Conservation (phyloP, 73 alveolate species). For the Breviolum minutum region DNA sequence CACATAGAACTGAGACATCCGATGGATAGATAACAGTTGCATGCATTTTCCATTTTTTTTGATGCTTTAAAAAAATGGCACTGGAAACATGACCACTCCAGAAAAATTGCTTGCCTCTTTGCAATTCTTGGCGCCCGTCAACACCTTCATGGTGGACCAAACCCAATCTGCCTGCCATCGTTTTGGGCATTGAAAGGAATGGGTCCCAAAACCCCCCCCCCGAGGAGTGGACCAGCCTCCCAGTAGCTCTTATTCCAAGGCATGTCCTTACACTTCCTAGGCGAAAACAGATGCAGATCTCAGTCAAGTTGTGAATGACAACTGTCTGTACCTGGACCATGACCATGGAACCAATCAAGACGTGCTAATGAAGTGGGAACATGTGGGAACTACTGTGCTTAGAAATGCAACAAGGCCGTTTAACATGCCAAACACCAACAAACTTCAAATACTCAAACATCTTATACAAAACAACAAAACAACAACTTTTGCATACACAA, state of each 20-base stretch:
- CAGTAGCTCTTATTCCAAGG: constrained; percentile 1
- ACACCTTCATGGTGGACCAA: constrained; percentile 19
- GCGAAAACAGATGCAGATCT: no score
- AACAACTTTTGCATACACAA: background rate
- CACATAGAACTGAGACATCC: no score
- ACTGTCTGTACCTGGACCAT: no score
- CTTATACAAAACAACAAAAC: background rate
- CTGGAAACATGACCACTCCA: no score
- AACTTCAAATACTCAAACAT: background rate
- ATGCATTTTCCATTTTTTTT: no score
- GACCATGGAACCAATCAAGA: no score
- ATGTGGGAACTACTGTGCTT: background rate
- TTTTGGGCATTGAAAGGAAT: background rate
- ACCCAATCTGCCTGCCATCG: background rate
- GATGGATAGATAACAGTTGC: no score
- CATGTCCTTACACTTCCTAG: background rate
- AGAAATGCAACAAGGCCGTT: background rate
- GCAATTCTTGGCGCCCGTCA: constrained; percentile 44
- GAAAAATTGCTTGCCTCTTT: no score
- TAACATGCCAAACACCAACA: background rate
- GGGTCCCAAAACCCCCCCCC: background rate
- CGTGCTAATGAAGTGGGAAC: background rate
- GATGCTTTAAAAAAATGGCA: no score
- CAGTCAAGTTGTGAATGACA: no score
- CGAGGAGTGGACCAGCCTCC: background rate